Percentiles rank a stretch among this genome's conserved stretches.
These are phyloP conservation scores for Ceratocystis destructans DNA, from an alignment of 2,329 filamentous ascomycete genomes.

Conservation along the genomic window DNA sequence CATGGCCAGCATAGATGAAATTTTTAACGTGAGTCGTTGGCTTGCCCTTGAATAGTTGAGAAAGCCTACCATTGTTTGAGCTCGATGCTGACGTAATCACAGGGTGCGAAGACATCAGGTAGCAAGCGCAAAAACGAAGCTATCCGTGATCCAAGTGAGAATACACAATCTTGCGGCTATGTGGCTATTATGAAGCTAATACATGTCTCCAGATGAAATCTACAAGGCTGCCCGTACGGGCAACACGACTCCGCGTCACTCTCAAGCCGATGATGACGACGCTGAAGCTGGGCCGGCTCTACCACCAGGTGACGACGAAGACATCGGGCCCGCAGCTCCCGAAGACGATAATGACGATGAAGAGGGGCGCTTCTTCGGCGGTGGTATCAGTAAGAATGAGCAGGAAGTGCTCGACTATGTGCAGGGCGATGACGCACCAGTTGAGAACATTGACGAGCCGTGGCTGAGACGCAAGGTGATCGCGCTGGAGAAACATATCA, in stretches of 20 bases:
- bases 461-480: constrained; percentile 76
- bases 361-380: constrained; percentile 89
- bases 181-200: no score
- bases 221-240: constrained; percentile 49
- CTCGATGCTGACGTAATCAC: background rate
- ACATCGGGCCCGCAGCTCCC: constrained; percentile 33
- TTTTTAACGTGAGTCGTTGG: constrained; percentile 36
- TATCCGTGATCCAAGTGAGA: constrained; percentile 45
- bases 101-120: constrained; percentile 14
- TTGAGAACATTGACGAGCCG: constrained; percentile 65
- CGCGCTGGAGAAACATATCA: constrained; percentile 80
- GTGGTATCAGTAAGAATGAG: constrained; percentile 70
- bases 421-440: constrained; percentile 38
- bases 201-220: constrained; percentile 36
- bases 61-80: background rate
- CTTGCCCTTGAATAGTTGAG: background rate
- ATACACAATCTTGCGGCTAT: no score
- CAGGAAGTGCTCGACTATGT: constrained; percentile 79
- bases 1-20: constrained; percentile 46
- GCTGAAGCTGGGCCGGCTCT: constrained; percentile 34
- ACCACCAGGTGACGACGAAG: constrained; percentile 37
- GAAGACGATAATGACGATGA: constrained; percentile 39
- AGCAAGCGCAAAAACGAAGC: constrained; percentile 53
- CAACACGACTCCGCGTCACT: constrained; percentile 31
- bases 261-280: constrained; percentile 32